Evolutionary conservation across 2,329 filamentous ascomycete genomes (phyloP).

Genomic region (Cordyceps cateniannulata): DNA sequence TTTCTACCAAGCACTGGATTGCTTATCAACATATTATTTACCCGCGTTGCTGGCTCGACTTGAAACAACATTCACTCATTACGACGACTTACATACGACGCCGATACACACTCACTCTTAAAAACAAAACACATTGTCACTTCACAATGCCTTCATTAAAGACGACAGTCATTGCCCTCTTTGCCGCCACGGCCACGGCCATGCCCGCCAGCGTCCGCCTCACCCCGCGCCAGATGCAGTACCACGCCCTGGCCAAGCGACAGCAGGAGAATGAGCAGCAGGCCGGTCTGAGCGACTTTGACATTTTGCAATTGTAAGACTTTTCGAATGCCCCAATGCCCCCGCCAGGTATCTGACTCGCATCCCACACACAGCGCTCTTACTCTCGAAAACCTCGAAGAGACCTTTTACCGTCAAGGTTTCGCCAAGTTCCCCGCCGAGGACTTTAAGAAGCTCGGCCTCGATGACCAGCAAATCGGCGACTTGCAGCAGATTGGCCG

Average conservation of each 20-base stretch:
- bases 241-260: constrained; percentile 2
- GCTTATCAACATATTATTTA: background rate
- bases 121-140: background rate
- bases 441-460: constrained; percentile 48
- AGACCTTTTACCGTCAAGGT: constrained; percentile 55
- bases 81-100: background rate
- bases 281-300: constrained; percentile 6
- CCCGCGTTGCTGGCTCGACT: constrained; percentile 3
- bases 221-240: constrained; percentile 5
- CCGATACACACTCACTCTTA: background rate
- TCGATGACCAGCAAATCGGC: constrained; percentile 29
- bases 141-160: constrained; percentile 3
- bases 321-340: too few species aligned
- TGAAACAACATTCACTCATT: background rate
- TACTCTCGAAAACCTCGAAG: constrained; percentile 51
- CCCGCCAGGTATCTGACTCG: background rate
- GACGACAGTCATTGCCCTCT: background rate
- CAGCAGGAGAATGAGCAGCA: background rate
- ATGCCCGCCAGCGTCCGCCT: constrained; percentile 6
- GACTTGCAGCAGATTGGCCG: constrained; percentile 47
- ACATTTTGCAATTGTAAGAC: constrained; percentile 12
- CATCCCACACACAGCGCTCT: constrained; percentile 30
- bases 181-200: constrained; percentile 1
- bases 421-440: constrained; percentile 48
- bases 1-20: constrained; percentile 1